Percentiles rank a stretch among this genome's conserved stretches.
phyloP scores from a whole-genome alignment of 805 yeast genomes.

The Pichia sporocuriosa region DNA sequence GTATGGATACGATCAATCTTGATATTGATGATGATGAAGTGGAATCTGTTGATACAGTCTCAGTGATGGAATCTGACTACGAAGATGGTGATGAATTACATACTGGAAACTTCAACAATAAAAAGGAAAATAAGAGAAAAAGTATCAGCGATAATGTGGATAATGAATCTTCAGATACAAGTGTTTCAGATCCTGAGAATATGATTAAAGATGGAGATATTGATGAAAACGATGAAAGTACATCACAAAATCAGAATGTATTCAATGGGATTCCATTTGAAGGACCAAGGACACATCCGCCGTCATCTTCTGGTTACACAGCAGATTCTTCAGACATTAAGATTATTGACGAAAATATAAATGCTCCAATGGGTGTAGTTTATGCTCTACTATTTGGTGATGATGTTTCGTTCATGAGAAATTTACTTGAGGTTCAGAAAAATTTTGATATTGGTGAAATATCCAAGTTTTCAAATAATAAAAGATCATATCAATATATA shows the following conservation, averaged over 20 bases:
- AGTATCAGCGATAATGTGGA: conserved; percentile 16
- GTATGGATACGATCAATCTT: conserved; percentile 16
- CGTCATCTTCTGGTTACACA: conserved; percentile 35
- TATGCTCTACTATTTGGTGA: conserved; percentile 57
- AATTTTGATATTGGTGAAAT: conserved; percentile 53
- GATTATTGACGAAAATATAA: conserved; percentile 40
- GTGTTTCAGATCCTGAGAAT: conserved; percentile 26
- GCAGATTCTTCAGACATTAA: conserved; percentile 46
- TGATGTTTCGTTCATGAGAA: conserved; percentile 39
- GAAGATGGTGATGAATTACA: conserved; percentile 19
- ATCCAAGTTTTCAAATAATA: conserved; percentile 31
- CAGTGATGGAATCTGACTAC: conserved; percentile 21
- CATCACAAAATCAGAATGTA: conserved; percentile 18
- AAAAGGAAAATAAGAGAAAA: conserved; percentile 18
- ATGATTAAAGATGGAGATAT: conserved; percentile 27
- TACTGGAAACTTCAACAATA: conserved; percentile 11
- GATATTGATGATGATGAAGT: conserved; percentile 27
- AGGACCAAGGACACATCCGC: conserved; percentile 34
- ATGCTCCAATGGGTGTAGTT: conserved; percentile 62
- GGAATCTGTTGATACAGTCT: conserved; percentile 29
- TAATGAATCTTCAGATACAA: conserved; percentile 22
- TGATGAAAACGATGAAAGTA: conserved; percentile 9
- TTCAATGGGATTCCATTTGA: conserved; percentile 35
- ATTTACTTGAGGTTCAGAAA: conserved; percentile 50
- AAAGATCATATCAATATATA: conserved; percentile 47